Percentiles rank a stretch among this genome's conserved stretches.
Conservation (phyloP, 2,329 filamentous ascomycete genomes). For the Cryphonectria radicalis region DNA sequence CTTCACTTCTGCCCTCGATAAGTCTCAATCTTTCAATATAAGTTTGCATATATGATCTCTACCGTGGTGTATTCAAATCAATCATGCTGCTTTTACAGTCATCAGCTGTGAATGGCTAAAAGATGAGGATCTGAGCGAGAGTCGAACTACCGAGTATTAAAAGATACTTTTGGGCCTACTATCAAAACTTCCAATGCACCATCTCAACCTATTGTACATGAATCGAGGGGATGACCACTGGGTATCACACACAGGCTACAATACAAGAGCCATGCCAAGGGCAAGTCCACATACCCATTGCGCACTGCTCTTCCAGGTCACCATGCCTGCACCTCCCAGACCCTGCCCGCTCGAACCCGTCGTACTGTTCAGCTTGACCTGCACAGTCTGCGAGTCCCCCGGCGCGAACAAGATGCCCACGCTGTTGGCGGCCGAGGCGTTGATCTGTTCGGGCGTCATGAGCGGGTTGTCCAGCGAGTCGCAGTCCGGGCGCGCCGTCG, state of each 20-base stretch:
- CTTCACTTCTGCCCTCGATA: not conserved
- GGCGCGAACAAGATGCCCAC: slow-evolving; percentile 57
- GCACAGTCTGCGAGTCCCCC: slow-evolving; percentile 52
- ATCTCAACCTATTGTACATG: not conserved
- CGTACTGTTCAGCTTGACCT: slow-evolving; percentile 37
- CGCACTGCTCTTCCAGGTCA: slow-evolving; percentile 41
- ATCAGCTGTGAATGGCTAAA: not conserved
- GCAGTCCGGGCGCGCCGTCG: slow-evolving; percentile 50
- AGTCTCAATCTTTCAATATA: not conserved
- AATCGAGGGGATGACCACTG: not conserved
- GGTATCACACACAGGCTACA: slow-evolving; percentile 32
- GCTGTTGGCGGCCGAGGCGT: slow-evolving; percentile 46
- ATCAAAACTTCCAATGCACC: not conserved
- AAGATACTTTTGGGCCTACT: not conserved
- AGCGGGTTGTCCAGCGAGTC: slow-evolving; percentile 57
- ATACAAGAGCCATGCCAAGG: slow-evolving; percentile 38
- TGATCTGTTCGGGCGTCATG: slow-evolving; percentile 50
- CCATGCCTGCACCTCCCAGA: slow-evolving; percentile 38
- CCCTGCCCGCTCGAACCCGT: slow-evolving; percentile 32
- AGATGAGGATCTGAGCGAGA: not conserved
- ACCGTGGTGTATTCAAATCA: too few species aligned
- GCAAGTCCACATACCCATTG: slow-evolving; percentile 41
- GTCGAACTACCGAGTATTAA: not conserved
- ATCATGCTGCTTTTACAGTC: not conserved
- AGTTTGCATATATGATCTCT: not conserved